These are phyloP conservation scores for Darksidea phi DNA, from an alignment of 495 filamentous ascomycete species.

Conservation along the genomic window DNA sequence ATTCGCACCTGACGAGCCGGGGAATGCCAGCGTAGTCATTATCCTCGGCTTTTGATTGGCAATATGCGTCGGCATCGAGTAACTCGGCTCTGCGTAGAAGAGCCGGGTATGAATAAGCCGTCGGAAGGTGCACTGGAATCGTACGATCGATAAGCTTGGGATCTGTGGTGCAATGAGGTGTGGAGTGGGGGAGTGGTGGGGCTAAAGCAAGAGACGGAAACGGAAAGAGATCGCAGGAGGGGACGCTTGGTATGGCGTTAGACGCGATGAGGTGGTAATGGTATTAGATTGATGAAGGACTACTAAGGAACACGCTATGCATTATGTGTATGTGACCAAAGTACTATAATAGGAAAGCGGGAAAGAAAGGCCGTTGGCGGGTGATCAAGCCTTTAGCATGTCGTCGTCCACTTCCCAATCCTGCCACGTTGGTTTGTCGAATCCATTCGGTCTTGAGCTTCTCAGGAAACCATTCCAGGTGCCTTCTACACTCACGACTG, in stretches of 20 bases:
- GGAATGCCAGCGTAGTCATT: too few species aligned
- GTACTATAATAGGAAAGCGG: neutral
- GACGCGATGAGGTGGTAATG: neutral
- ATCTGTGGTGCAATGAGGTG: too few species aligned
- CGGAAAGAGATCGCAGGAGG: neutral
- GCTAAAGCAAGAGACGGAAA: too few species aligned
- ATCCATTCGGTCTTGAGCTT: constrained; percentile 58
- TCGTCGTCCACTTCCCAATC: constrained; percentile 48
- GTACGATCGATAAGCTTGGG: too few species aligned
- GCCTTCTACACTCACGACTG: constrained; percentile 53
- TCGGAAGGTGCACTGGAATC: too few species aligned
- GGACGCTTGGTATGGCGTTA: neutral
- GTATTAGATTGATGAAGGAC: neutral
- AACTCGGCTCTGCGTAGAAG: too few species aligned
- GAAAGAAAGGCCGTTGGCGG: neutral
- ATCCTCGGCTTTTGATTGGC: too few species aligned
- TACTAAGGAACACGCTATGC: too few species aligned
- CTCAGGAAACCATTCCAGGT: constrained; percentile 55
- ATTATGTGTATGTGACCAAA: neutral
- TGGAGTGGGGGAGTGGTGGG: too few species aligned
- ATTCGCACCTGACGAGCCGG: too few species aligned
- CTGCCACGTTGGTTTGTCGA: constrained; percentile 54
- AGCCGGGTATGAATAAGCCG: too few species aligned
- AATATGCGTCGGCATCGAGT: too few species aligned
- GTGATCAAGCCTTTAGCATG: constrained; percentile 36